A percentile compares a stretch with the other conserved stretches of the same genome.
phyloP scores from a whole-genome alignment of 2,329 filamentous ascomycete species.

The Pseudogymnoascus sp. region DNA sequence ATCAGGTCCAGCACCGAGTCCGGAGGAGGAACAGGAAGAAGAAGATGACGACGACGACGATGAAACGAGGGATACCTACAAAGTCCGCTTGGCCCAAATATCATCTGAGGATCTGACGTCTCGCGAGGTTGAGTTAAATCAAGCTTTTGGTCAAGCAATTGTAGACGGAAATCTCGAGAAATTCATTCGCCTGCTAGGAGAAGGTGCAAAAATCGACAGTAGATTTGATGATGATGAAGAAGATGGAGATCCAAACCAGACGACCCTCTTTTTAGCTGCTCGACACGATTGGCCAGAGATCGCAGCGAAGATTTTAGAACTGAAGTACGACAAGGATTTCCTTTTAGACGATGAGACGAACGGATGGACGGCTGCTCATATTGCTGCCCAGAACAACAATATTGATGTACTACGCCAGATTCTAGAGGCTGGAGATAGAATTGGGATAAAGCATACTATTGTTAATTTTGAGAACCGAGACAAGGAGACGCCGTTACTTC shows the following conservation, averaged over 20 bases:
- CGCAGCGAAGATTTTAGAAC: background rate
- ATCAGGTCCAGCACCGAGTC: background rate
- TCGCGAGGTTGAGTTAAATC: background rate
- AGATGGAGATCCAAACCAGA: background rate
- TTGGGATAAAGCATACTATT: background rate
- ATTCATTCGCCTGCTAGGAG: background rate
- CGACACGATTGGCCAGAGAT: background rate
- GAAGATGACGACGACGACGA: background rate
- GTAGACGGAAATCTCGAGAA: background rate
- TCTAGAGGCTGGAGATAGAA: background rate
- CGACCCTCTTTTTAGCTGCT: background rate
- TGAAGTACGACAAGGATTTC: background rate
- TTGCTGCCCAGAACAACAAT: background rate
- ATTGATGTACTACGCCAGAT: background rate
- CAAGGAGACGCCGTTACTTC: background rate
- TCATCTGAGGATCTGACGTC: background rate
- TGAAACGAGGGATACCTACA: background rate
- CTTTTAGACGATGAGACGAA: background rate
- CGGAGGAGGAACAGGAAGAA: background rate
- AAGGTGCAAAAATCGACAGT: background rate
- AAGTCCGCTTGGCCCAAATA: background rate
- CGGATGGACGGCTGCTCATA: background rate
- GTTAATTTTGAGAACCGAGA: background rate
- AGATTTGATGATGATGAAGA: background rate
- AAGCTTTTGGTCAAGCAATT: conserved; percentile 2